A percentile compares a stretch with the other conserved stretches of the same genome.
phyloP scores from a whole-genome alignment of 2,329 filamentous ascomycete species.

The Helicocarpus griseus region DNA sequence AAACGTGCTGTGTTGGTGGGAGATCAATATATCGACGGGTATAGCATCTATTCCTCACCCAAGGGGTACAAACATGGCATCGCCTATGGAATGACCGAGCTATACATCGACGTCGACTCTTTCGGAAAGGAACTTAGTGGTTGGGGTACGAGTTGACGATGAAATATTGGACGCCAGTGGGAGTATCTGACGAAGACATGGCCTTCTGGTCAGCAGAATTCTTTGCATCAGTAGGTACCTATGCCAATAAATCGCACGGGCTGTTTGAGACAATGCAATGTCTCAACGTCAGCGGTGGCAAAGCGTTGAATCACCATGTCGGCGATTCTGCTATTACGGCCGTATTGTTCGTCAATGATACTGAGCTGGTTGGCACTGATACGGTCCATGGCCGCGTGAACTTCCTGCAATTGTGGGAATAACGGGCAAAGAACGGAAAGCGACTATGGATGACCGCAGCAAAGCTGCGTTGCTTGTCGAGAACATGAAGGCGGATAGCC shows the following conservation, averaged over 20 bases:
- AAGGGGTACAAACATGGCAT: background rate
- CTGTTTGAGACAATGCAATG: background rate
- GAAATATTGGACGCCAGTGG: background rate
- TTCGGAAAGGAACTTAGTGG: background rate
- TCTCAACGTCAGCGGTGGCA: background rate
- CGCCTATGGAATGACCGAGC: background rate
- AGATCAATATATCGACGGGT: background rate
- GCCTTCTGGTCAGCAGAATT: background rate
- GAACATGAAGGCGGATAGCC: background rate
- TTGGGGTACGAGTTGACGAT: background rate
- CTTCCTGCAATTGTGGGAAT: background rate
- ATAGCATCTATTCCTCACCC: background rate
- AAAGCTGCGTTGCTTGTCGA: background rate
- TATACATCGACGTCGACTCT: background rate
- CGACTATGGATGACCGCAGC: background rate
- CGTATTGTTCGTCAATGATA: background rate
- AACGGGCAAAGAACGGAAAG: background rate
- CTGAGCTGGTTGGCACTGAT: background rate
- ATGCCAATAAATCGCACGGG: background rate
- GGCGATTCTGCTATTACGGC: background rate
- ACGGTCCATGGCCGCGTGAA: background rate
- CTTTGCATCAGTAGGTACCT: background rate
- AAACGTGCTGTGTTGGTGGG: background rate
- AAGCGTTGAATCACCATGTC: background rate
- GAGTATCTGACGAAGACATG: background rate